Evolutionary conservation across 305 asterid species (phyloP).

Genomic region (Fraxinus dipetala): DNA sequence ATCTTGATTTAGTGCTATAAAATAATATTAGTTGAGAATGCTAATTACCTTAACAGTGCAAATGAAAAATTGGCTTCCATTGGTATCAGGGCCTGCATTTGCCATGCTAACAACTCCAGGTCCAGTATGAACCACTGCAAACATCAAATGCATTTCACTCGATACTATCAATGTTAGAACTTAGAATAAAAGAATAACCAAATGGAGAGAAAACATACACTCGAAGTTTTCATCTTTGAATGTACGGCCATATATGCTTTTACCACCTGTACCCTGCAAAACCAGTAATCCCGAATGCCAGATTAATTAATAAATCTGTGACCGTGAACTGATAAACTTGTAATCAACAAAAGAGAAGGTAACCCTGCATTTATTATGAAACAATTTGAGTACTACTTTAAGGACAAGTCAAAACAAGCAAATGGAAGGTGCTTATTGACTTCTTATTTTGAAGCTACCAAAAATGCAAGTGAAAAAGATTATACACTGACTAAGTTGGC

Average conservation of each 20-base stretch:
- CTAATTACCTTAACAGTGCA: slow-evolving; percentile 78
- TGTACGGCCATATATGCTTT: slow-evolving; percentile 90
- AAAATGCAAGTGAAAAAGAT: background rate
- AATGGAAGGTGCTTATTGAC: background rate
- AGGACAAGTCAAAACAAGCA: slow-evolving; percentile 3
- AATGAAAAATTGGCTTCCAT: slow-evolving; percentile 97
- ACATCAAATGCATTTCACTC: slow-evolving; percentile 17
- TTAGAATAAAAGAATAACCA: slow-evolving; percentile 8
- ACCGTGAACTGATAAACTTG: slow-evolving; percentile 6
- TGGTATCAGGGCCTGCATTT: slow-evolving; percentile 96
- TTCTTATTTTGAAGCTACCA: background rate
- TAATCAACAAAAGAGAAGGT: slow-evolving; percentile 4
- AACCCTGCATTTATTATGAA: background rate
- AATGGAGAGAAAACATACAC: slow-evolving; percentile 50
- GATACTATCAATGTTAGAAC: slow-evolving; percentile 4
- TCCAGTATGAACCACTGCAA: slow-evolving; percentile 84
- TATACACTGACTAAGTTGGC: background rate
- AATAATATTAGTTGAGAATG: slow-evolving; percentile 5
- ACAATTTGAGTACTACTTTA: background rate
- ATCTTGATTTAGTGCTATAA: background rate
- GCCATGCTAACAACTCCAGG: slow-evolving; percentile 99
- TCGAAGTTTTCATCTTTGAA: slow-evolving; percentile 94
- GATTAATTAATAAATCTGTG: slow-evolving; percentile 2
- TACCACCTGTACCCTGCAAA: slow-evolving; percentile 93
- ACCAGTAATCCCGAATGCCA: slow-evolving; percentile 13